Evolutionary conservation across 345 rosid genomes (phyloP), one percentile per base, ranked within the genome.

Genomic region (Lepidium africanum): DNA sequence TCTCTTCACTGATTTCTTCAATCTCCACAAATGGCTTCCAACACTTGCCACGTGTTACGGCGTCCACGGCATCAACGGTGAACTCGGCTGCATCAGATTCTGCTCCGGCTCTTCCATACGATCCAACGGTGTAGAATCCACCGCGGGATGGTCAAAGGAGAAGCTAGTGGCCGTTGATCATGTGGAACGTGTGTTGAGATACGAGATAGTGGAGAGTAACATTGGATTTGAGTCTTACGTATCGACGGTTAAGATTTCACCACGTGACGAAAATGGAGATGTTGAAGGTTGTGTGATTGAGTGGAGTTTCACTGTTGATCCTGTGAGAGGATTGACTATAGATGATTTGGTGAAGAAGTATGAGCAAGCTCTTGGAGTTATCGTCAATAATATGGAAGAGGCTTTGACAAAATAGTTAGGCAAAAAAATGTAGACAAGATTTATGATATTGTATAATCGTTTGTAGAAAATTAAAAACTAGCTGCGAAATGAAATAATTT

Each of bases 141-240:
- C 59, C 0, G 64, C 14, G 0, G 79, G 77, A 43, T 86, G 88
- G 89, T 65, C 87, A 1, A 80, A 51, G 50, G 90, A 89, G 86
- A 81, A 77, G 61, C 65, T 87, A 1, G 54, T 62, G 15, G 72
- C 77, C 61, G 65, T 86, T 16, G 86, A 92, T 76, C 78, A 65
- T 0, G 63, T 10, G 10, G 54, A 53, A 13, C 77, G 71, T 10
- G 47, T 62, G 33, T 49, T 80, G 46, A 76, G 63, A 12, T 87
- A 81, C 9, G 89, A 86, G 88, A 81, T 87, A 1, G 60, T 85
- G 35, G 90, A 86, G 37, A 62, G 71, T 68, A 89, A 82, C 61
- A 76, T 85, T 7, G 89, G 92, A 57, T 83, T 89, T 43, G 37
- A 77, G 52, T 79, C 86, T 0, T 86, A 89, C 30, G 81, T 78